Base-by-base conservation (phyloP, 2,329 filamentous ascomycete species). In the Cladobotryum mycophilum region DNA sequence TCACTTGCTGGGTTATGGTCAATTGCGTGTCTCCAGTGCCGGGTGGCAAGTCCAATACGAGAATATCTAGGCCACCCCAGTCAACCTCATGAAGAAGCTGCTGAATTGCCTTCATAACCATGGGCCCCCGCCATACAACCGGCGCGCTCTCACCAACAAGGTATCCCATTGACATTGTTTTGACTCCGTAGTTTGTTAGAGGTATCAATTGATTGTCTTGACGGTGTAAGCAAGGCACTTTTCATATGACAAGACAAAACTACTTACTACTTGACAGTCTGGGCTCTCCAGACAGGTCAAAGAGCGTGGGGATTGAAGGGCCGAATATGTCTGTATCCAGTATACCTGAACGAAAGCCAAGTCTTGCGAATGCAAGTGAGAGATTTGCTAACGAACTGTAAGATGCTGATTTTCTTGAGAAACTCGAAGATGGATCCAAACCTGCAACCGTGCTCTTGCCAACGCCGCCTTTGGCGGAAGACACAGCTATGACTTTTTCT, bases 141-240 rank as follows among this genome's bases (percentile, higher is more conserved):
- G 91, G 89, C 5, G 88, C 86, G 11, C 83, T 79, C 57, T 89
- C 85, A 17, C 81, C 81, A 1, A 96, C 83, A 1, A 99, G 78
- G 58, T 96, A 97, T 45, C 93, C 93, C 88, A 99, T 97, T 0
- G 91, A 96, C 93, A 99, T 99, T 49, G 90, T 95, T 70, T 95
- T 95, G 51, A 99, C 80, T 38, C 93, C 93, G 72, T 97, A 97
- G 64, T 95, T 96, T 18, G 88, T 90, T 20, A 99, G 72, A 0
- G 93, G 93, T 2, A 97, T 63, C 3, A 99, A 78, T 61, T 90
- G 85, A 61, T 91, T 90, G 59, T 86, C 82, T 88, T 55, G 14
- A 34, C 8, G 25, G 8, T 41, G 47, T 62, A 5, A 63, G 47
- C 11, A 18, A 22, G 36, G 7, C 11, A 7, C 22, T 8, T 3